Evolutionary conservation across 1,284 basidiomycete genomes (phyloP), one percentile per base, ranked within the genome.

Genomic region (Microbotryomycetes sp.): DNA sequence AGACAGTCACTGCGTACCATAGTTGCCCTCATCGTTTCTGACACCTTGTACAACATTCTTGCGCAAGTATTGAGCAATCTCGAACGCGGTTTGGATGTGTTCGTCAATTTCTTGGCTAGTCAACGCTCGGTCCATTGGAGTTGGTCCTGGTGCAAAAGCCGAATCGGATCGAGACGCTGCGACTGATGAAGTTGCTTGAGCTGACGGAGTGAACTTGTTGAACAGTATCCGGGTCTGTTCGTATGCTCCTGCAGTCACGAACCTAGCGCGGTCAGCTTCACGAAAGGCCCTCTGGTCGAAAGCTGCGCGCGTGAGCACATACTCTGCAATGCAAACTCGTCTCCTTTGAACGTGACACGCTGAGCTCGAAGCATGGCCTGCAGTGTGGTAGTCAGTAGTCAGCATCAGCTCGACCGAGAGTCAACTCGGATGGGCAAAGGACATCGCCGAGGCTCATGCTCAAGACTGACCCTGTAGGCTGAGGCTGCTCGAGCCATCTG

Each of bases 1-100:
- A 3, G 32, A 12, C 4, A 3, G 31, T 2, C 14, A 54, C 19
- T 12, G 36, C 62, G 19, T 45, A 65, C 68, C 49, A 29, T 58
- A 69, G 32, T 65, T 64, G 19, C 68, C 68, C 9, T 67, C 61
- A 6, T 58, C 66, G 7, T 50, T 69, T 52, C 36, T 22, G 2
- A 61, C 53, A 4, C 65, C 68, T 55, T 69, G 68, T 25, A 69
- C 68, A 26, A 69, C 68, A 49, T 69, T 69, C 55, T 50, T 59
- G 16, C 62, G 25, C 23, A 69, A n/a, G 57, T 63, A 69, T 16
- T 50, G 25, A 0, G 68, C 68, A 22, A 69, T 64, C 49, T 69
- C 63, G 36, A 62, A 56, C 3, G 65, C 67, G 14, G 53, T 60
- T 2, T 52, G 51, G 26, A 69, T 69, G 54, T 69, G 65, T 54